A percentile compares a stretch with the other conserved stretches of the same genome.
These are phyloP conservation scores for Pugionium cornutum DNA, from an alignment of 345 rosid species.

Conservation along the genomic window DNA sequence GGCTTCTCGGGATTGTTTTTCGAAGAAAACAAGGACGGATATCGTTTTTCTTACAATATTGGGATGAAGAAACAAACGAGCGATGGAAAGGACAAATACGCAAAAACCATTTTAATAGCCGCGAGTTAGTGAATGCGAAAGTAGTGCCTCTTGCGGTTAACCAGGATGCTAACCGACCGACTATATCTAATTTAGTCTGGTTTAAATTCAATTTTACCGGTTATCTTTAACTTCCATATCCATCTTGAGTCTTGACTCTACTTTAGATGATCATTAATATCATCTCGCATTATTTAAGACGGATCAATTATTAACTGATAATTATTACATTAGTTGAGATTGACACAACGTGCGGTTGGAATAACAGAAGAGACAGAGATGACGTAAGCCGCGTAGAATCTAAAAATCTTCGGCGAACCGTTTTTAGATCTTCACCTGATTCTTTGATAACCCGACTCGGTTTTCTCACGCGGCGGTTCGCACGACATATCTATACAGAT, in stretches of 20 bases:
- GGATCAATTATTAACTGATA: too few relatives aligned
- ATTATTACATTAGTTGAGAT: background rate
- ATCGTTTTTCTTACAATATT: constrained; percentile 4
- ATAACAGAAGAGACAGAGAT: background rate
- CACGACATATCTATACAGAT: too few relatives aligned
- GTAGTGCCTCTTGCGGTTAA: constrained; percentile 8
- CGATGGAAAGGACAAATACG: constrained; percentile 21
- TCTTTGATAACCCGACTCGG: constrained; percentile 13
- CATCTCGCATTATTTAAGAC: background rate
- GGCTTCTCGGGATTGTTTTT: background rate
- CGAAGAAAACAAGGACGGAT: constrained; percentile 25
- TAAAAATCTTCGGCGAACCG: constrained; percentile 13
- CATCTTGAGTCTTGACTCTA: background rate
- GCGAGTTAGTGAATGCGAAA: background rate
- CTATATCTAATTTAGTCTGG: background rate
- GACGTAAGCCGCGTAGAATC: constrained; percentile 20
- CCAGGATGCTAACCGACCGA: constrained; percentile 21
- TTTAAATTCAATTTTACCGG: constrained; percentile 9
- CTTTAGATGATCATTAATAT: background rate
- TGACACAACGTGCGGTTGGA: background rate
- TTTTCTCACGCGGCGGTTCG: background rate
- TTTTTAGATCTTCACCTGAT: constrained; percentile 12
- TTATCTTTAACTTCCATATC: constrained; percentile 5
- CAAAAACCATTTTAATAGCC: background rate
- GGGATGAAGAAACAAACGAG: constrained; percentile 21